Conservation (phyloP, 2,329 filamentous ascomycete species). For the Neonectria punicea region DNA sequence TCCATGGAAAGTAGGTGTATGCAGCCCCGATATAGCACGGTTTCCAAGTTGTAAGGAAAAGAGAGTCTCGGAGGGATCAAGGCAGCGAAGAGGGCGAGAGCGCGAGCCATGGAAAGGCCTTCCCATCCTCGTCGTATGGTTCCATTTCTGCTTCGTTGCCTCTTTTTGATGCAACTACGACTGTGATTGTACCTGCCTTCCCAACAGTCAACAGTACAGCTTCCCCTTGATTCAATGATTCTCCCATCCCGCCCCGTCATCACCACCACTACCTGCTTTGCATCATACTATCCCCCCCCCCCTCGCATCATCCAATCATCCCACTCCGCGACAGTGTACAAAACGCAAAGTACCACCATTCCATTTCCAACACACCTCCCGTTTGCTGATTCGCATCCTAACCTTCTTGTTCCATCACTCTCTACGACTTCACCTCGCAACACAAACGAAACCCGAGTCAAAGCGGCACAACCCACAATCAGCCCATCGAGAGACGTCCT, state of each 20-base stretch:
- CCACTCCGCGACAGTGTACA: background rate
- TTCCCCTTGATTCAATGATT: background rate
- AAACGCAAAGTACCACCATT: background rate
- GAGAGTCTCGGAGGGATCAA: background rate
- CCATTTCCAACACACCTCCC: background rate
- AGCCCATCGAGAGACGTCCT: constrained; percentile 11
- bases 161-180: background rate
- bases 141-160: background rate
- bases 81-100: background rate
- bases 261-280: background rate
- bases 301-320: background rate
- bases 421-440: background rate
- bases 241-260: background rate
- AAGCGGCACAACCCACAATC: constrained; percentile 3
- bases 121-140: background rate
- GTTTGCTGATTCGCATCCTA: background rate
- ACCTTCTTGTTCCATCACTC: background rate
- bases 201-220: background rate
- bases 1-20: background rate
- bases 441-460: constrained; percentile 4
- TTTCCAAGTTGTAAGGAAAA: background rate
- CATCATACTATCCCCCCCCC: background rate
- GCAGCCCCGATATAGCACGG: background rate
- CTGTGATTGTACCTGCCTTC: background rate
- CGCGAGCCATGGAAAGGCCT: background rate